These are phyloP conservation scores for Heterobasidion parviporum DNA, from an alignment of 1,284 basidiomycete species.

Conservation along the genomic window DNA sequence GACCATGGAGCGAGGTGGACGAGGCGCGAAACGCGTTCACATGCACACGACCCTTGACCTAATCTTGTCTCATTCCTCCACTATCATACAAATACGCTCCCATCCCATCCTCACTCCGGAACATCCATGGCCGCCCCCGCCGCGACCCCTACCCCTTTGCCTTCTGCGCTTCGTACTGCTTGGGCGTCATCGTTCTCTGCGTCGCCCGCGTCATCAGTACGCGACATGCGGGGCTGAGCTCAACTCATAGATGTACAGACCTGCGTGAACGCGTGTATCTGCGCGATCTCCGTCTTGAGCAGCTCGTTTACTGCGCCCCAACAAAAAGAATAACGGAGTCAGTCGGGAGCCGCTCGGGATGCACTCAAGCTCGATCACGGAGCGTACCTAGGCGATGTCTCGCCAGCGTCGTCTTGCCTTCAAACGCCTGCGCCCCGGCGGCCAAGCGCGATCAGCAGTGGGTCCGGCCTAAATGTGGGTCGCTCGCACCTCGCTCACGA, in stretches of 20 bases:
- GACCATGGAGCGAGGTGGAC: too few relatives aligned
- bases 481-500: slow-evolving; percentile 61
- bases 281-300: slow-evolving; percentile 62
- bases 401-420: slow-evolving; percentile 67
- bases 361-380: not conserved
- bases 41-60: too few relatives aligned
- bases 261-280: slow-evolving; percentile 83
- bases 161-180: slow-evolving; percentile 49
- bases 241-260: slow-evolving; percentile 26
- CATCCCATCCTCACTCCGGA: too few relatives aligned
- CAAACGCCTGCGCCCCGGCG: slow-evolving; percentile 43
- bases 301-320: slow-evolving; percentile 56
- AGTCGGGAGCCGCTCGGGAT: too few relatives aligned
- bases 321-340: too few relatives aligned
- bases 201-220: not conserved
- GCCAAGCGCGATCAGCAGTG: not conserved
- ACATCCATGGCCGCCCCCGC: too few relatives aligned
- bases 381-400: slow-evolving; percentile 57
- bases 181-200: slow-evolving; percentile 70
- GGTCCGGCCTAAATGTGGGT: not conserved
- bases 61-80: too few relatives aligned
- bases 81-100: too few relatives aligned
- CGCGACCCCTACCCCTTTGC: not conserved
- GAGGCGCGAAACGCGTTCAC: too few relatives aligned
- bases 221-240: not conserved